Conservation (phyloP, 305 asterid species). For the Ajuga reptans region DNA sequence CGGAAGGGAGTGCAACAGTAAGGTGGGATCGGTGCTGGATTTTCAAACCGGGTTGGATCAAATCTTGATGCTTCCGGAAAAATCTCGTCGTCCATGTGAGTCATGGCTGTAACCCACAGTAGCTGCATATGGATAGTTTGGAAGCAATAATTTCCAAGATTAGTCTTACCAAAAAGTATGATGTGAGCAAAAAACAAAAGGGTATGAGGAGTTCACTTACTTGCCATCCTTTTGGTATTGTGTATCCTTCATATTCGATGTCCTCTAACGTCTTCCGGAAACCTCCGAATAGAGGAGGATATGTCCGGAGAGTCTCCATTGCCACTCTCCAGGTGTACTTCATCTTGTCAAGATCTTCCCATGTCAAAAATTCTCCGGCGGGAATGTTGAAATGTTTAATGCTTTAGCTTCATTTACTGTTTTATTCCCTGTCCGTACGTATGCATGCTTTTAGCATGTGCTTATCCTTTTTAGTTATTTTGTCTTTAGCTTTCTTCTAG, state of each 20-base stretch:
- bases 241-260: conserved; percentile 50
- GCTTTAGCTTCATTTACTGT: no score
- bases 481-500: no score
- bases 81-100: conserved; percentile 54
- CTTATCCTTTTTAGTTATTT: no score
- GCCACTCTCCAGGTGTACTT: conserved; percentile 72
- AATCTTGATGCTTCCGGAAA: conserved; percentile 48
- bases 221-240: conserved; percentile 78
- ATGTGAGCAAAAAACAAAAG: background rate
- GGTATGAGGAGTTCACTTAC: conserved; percentile 29
- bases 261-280: conserved; percentile 50
- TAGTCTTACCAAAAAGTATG: background rate
- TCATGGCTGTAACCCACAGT: conserved; percentile 57
- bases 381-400: no score
- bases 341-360: conserved; percentile 75
- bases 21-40: conserved; percentile 43
- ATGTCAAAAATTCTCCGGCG: conserved; percentile 36
- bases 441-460: no score
- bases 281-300: conserved; percentile 61
- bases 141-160: background rate
- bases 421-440: no score
- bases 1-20: conserved; percentile 60
- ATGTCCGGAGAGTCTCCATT: conserved; percentile 50
- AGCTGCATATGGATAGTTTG: conserved; percentile 24
- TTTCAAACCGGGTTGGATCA: conserved; percentile 47